Conservation (phyloP, 805 yeast genomes). For the Wickerhamomyces ciferrii region DNA sequence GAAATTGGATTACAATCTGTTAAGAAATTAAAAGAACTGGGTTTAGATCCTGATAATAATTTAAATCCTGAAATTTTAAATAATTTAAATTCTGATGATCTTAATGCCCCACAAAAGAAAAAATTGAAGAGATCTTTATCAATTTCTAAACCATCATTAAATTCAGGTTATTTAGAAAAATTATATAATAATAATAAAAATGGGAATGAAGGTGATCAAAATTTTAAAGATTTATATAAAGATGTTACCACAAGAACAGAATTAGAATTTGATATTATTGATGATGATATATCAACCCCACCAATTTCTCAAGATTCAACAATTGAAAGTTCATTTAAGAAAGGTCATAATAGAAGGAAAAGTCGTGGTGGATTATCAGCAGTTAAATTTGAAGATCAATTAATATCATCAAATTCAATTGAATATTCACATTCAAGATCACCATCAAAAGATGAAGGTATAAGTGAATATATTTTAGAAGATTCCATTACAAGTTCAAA, state of each 20-base stretch:
- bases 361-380: slow-evolving; percentile 22
- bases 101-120: slow-evolving; percentile 13
- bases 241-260: slow-evolving; percentile 17
- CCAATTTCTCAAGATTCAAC: neutral
- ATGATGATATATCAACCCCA: slow-evolving; percentile 1
- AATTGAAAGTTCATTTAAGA: slow-evolving; percentile 4
- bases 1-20: slow-evolving; percentile 40
- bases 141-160: neutral
- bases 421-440: neutral
- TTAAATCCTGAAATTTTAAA: slow-evolving; percentile 21
- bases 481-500: slow-evolving; percentile 2
- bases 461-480: slow-evolving; percentile 3
- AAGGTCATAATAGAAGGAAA: slow-evolving; percentile 20
- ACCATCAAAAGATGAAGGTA: neutral
- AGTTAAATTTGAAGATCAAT: slow-evolving; percentile 16
- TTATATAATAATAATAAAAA: slow-evolving; percentile 4
- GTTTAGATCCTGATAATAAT: slow-evolving; percentile 37
- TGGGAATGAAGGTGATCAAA: slow-evolving; percentile 1
- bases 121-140: slow-evolving; percentile 8
- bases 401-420: neutral
- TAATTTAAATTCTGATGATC: neutral
- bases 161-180: slow-evolving; percentile 11
- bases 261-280: slow-evolving; percentile 8
- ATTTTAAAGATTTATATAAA: slow-evolving; percentile 15
- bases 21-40: slow-evolving; percentile 27